These are phyloP conservation scores for Neurospora intermedia DNA, from an alignment of 495 filamentous ascomycete species.

Conservation along the genomic window DNA sequence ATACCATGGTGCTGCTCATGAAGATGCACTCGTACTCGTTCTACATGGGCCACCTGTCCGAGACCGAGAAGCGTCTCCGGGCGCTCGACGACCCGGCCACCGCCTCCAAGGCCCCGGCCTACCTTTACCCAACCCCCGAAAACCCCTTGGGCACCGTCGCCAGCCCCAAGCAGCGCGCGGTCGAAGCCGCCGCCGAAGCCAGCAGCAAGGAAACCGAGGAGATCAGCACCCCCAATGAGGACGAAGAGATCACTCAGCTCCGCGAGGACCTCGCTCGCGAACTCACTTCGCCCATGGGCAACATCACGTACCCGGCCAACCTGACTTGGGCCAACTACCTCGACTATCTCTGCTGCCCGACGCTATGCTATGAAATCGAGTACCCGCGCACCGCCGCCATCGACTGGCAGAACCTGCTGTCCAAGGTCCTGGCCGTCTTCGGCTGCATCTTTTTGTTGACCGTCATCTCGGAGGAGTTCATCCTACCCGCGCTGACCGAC, in stretches of 20 bases:
- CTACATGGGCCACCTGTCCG: constrained; percentile 91
- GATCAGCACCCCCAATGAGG: constrained; percentile 27
- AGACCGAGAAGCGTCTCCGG: constrained; percentile 66
- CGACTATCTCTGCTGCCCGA: constrained; percentile 88
- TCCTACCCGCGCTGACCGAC: constrained; percentile 77
- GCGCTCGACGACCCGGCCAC: constrained; percentile 67
- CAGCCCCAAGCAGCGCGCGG: constrained; percentile 19
- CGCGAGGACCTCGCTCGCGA: constrained; percentile 85
- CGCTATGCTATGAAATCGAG: constrained; percentile 93
- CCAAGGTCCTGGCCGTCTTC: constrained; percentile 83
- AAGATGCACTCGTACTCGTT: constrained; percentile 98
- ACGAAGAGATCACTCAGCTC: constrained; percentile 48
- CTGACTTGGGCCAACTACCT: constrained; percentile 69
- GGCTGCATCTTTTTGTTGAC: constrained; percentile 94
- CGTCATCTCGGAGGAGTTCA: constrained; percentile 87
- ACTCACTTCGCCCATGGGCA: constrained; percentile 78
- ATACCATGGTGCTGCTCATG: constrained; percentile 86
- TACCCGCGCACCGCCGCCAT: constrained; percentile 72
- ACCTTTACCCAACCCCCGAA: constrained; percentile 63
- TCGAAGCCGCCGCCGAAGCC: constrained; percentile 13
- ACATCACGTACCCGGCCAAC: constrained; percentile 84
- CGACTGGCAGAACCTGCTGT: constrained; percentile 72
- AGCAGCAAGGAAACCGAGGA: constrained; percentile 32
- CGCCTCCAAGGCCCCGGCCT: constrained; percentile 56
- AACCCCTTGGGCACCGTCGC: constrained; percentile 35